Conservation (phyloP, 495 filamentous ascomycete species). For the Hyaloscypha variabilis region DNA sequence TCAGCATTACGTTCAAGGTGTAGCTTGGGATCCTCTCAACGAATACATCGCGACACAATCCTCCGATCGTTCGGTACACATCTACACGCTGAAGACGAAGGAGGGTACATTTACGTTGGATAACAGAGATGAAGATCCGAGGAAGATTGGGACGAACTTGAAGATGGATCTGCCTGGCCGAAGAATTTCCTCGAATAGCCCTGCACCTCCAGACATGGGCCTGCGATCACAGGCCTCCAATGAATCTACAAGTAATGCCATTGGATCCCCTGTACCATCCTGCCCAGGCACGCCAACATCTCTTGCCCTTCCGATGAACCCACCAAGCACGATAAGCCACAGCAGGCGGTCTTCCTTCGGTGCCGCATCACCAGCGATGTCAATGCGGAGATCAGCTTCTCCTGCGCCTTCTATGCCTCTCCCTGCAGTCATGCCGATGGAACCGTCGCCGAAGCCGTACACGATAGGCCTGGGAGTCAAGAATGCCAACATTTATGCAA, state of each 20-base stretch:
- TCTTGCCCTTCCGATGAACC: conserved; percentile 93
- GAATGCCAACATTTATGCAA: conserved; percentile 93
- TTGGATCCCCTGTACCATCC: conserved; percentile 85
- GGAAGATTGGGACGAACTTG: conserved; percentile 54
- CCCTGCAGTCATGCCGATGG: conserved; percentile 95
- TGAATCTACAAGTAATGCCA: conserved; percentile 56
- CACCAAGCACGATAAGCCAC: conserved; percentile 82
- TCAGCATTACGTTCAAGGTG: conserved; percentile 98
- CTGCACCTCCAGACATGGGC: conserved; percentile 81
- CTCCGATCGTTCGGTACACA: conserved; percentile 95
- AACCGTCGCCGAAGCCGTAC: conserved; percentile 77
- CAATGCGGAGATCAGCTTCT: conserved; percentile 84
- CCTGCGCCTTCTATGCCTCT: conserved; percentile 95
- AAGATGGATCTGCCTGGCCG: conserved; percentile 92
- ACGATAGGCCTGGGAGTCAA: conserved; percentile 63
- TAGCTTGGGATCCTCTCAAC: conserved; percentile 97
- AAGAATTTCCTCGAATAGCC: conserved; percentile 89
- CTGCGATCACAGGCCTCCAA: conserved; percentile 58
- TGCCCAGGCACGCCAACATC: conserved; percentile 94
- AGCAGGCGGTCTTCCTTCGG: conserved; percentile 95
- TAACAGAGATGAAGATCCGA: conserved; percentile 43
- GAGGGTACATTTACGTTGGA: conserved; percentile 90
- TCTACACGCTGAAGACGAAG: conserved; percentile 94
- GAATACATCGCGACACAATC: conserved; percentile 98
- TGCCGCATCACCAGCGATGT: conserved; percentile 64